Conservation (phyloP, 2,329 filamentous ascomycete genomes). For the Colletotrichum costaricense region DNA sequence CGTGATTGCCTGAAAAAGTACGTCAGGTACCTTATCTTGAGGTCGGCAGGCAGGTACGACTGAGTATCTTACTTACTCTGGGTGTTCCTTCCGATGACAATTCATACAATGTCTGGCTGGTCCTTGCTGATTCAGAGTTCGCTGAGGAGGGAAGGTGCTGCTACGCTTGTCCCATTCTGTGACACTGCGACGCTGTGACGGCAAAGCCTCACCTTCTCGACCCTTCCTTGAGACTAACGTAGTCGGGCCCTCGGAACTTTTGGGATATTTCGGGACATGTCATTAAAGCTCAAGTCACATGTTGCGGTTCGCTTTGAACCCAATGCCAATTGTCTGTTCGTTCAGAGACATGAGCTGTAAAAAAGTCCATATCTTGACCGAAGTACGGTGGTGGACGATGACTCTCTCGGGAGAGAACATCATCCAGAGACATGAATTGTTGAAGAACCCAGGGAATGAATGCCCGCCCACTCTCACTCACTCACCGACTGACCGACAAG, state of each 20-base stretch:
- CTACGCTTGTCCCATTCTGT: slow-evolving; percentile 31
- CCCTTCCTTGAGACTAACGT: slow-evolving; percentile 7
- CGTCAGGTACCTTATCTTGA: background rate
- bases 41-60: background rate
- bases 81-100: background rate
- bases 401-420: background rate
- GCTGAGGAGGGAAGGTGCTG: slow-evolving; percentile 3
- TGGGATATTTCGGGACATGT: slow-evolving; percentile 31
- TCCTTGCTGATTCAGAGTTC: slow-evolving; percentile 8
- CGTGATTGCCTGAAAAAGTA: background rate
- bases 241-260: background rate
- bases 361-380: background rate
- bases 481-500: background rate
- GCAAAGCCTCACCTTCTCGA: slow-evolving; percentile 26
- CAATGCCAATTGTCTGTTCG: too few species aligned
- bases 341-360: too few species aligned
- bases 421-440: background rate
- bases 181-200: slow-evolving; percentile 33
- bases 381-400: background rate
- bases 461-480: background rate
- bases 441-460: background rate
- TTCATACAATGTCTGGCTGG: background rate
- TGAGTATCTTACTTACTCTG: background rate
- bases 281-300: slow-evolving; percentile 1
- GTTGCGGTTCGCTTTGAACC: background rate